phyloP scores from a whole-genome alignment of 2,329 filamentous ascomycete species.

The Fusarium transvaalense region DNA sequence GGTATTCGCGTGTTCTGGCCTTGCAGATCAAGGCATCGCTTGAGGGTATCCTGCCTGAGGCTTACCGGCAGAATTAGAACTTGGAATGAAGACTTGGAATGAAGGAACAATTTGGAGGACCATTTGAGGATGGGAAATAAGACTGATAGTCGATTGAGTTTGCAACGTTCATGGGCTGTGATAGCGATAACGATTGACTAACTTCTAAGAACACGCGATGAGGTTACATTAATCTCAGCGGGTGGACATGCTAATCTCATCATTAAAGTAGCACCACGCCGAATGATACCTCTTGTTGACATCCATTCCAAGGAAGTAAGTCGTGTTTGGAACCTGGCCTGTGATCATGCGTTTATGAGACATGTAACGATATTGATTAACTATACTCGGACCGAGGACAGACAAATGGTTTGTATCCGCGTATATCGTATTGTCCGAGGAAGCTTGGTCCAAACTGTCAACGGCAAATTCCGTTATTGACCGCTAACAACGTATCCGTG shows the following conservation, averaged over 20 bases:
- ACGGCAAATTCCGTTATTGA: neutral
- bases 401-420: neutral
- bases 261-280: neutral
- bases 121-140: no score
- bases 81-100: no score
- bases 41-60: constrained; percentile 25
- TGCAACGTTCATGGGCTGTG: neutral
- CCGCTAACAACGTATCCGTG: neutral
- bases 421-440: neutral
- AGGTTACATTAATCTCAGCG: neutral
- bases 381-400: neutral
- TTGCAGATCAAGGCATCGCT: constrained; percentile 38
- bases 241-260: neutral
- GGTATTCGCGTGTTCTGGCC: constrained; percentile 31
- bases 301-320: no score
- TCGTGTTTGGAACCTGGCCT: no score
- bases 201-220: neutral
- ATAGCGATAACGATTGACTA: neutral
- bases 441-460: neutral
- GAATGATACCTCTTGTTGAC: neutral
- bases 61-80: constrained; percentile 23
- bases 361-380: no score
- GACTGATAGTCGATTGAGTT: constrained; percentile 5
- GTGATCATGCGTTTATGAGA: no score
- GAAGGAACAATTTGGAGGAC: no score